A percentile compares a stretch with the other conserved stretches of the same genome.
Conservation (phyloP, 805 yeast genomes). For the Pichia eremophila region DNA sequence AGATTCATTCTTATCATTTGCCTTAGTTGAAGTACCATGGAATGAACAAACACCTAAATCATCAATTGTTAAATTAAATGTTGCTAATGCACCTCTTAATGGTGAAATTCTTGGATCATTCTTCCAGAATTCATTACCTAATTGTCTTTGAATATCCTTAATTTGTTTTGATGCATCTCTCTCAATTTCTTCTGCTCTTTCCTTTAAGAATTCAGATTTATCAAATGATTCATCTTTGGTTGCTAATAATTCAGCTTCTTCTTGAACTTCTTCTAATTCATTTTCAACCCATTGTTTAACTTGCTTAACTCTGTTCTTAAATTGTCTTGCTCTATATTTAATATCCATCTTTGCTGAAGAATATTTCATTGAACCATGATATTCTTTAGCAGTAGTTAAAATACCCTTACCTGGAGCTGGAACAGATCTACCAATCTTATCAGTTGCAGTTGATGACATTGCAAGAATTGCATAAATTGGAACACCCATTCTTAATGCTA, state of each 20-base stretch:
- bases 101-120: constrained; percentile 93
- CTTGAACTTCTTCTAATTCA: constrained; percentile 62
- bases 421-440: constrained; percentile 96
- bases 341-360: constrained; percentile 76
- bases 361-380: constrained; percentile 70
- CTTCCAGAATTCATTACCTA: constrained; percentile 93
- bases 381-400: constrained; percentile 94
- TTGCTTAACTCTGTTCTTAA: constrained; percentile 68
- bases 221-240: constrained; percentile 41
- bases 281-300: constrained; percentile 76
- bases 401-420: constrained; percentile 99
- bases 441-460: constrained; percentile 92
- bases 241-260: constrained; percentile 53
- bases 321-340: constrained; percentile 89
- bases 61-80: constrained; percentile 86
- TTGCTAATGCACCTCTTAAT: constrained; percentile 91
- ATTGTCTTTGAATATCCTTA: constrained; percentile 80
- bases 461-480: constrained; percentile 96
- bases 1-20: constrained; percentile 97
- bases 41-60: constrained; percentile 94
- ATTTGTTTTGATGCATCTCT: constrained; percentile 80
- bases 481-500: constrained; percentile 97
- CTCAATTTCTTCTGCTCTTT: constrained; percentile 79
- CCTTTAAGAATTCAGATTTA: constrained; percentile 49
- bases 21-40: constrained; percentile 99